Evolutionary conservation across 768 basidiomycete genomes (phyloP).

Genomic region (Pisolithus microcarpus): DNA sequence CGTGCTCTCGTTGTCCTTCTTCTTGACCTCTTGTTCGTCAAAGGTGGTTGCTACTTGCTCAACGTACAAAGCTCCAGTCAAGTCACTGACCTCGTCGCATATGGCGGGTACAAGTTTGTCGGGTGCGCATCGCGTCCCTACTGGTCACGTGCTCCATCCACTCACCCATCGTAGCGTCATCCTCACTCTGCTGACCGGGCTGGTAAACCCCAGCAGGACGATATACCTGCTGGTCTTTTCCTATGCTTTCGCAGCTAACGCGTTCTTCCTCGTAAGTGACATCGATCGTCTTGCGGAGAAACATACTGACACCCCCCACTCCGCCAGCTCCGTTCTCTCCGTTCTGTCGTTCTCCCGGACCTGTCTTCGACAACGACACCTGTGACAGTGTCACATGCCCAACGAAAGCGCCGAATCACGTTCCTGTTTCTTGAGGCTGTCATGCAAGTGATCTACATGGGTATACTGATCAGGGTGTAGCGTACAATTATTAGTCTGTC

Average conservation of each 20-base stretch:
- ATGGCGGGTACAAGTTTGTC: slow-evolving; percentile 96
- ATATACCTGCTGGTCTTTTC: slow-evolving; percentile 67
- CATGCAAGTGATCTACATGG: slow-evolving; percentile 81
- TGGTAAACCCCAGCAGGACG: slow-evolving; percentile 55
- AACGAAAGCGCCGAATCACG: slow-evolving; percentile 76
- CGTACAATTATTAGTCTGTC: background rate
- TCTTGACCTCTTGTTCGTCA: slow-evolving; percentile 84
- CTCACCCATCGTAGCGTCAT: slow-evolving; percentile 60
- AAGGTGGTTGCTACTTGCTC: slow-evolving; percentile 87
- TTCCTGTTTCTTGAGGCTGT: slow-evolving; percentile 87
- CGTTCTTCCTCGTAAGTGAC: slow-evolving; percentile 79
- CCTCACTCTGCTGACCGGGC: slow-evolving; percentile 62
- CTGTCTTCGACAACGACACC: slow-evolving; percentile 36
- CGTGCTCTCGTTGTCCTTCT: slow-evolving; percentile 80
- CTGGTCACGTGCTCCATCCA: slow-evolving; percentile 1
- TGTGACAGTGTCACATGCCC: slow-evolving; percentile 67
- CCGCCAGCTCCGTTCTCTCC: slow-evolving; percentile 79
- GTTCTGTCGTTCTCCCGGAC: slow-evolving; percentile 87
- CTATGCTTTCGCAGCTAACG: slow-evolving; percentile 85
- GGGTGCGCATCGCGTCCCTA: slow-evolving; percentile 47
- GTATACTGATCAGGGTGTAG: slow-evolving; percentile 60
- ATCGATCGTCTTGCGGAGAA: background rate
- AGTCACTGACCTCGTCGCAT: slow-evolving; percentile 79
- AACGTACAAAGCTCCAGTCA: slow-evolving; percentile 72
- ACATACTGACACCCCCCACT: too few relatives aligned